Conservation (phyloP, 495 filamentous ascomycete species). For the Lineolata rhizophorae region DNA sequence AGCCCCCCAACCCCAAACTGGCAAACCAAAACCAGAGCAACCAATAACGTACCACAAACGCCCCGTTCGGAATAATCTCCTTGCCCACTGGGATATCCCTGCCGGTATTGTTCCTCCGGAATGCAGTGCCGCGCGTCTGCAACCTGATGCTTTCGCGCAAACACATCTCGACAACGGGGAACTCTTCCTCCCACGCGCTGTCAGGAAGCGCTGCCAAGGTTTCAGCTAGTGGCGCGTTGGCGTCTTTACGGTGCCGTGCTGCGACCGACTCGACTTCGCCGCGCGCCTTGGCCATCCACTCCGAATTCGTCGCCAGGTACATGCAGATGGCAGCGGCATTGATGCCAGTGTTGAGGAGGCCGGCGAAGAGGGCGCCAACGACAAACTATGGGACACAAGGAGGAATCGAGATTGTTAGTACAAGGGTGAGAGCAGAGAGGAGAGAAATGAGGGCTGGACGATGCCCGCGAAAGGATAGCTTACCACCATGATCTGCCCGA, state of each 20-base stretch:
- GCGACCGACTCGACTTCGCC: conserved; percentile 21
- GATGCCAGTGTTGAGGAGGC: conserved; percentile 22
- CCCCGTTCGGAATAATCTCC: conserved; percentile 22
- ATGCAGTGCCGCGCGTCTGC: conserved; percentile 12
- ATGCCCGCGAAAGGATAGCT: no score
- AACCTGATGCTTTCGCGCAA: conserved; percentile 24
- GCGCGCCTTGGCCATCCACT: conserved; percentile 20
- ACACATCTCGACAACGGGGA: conserved; percentile 23
- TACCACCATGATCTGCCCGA: conserved; percentile 14
- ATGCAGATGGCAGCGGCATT: conserved; percentile 21
- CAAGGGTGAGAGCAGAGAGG: no score
- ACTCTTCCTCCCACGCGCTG: conserved; percentile 25
- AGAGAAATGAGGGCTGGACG: no score
- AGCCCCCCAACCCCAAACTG: no score
- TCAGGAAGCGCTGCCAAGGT: conserved; percentile 19
- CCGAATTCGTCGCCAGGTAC: conserved; percentile 17
- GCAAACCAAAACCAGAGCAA: conserved; percentile 5
- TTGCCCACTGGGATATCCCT: conserved; percentile 18
- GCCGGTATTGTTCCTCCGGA: conserved; percentile 18
- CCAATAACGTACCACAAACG: conserved; percentile 12
- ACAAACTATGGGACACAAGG: no score
- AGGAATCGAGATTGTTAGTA: no score
- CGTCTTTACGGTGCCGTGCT: conserved; percentile 14
- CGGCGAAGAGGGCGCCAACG: conserved; percentile 17
- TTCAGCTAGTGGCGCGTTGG: conserved; percentile 16